A percentile compares a stretch with the other conserved stretches of the same genome.
phyloP scores from a whole-genome alignment of 805 yeast genomes.

The Cyberlindnera maritima region DNA sequence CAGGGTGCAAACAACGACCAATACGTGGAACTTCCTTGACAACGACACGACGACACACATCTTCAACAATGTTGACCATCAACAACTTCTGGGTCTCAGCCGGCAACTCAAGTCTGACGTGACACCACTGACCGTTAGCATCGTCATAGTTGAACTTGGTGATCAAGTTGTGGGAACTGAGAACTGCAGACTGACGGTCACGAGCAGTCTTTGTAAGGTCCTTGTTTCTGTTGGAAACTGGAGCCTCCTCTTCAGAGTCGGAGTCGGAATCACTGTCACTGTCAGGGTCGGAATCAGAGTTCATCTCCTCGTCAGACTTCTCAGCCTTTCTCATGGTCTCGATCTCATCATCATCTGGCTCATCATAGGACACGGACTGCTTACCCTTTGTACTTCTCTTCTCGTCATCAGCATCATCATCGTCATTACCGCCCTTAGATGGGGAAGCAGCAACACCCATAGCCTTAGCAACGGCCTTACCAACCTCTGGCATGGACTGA shows the following conservation, averaged over 20 bases:
- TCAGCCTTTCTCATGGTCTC: conserved; percentile 87
- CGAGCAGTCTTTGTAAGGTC: conserved; percentile 60
- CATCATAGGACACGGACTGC: conserved; percentile 90
- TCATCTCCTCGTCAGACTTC: conserved; percentile 66
- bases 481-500: conserved; percentile 59
- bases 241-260: conserved; percentile 34
- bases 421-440: conserved; percentile 38
- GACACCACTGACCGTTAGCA: conserved; percentile 86
- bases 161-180: conserved; percentile 69
- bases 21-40: conserved; percentile 89
- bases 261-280: conserved; percentile 30
- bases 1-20: conserved; percentile 90
- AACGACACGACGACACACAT: conserved; percentile 82
- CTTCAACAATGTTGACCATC: conserved; percentile 96
- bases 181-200: conserved; percentile 82
- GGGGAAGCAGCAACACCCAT: conserved; percentile 39
- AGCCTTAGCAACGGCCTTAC: conserved; percentile 64
- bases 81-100: conserved; percentile 87
- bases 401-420: conserved; percentile 61
- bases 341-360: conserved; percentile 91
- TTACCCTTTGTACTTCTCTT: conserved; percentile 60
- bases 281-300: conserved; percentile 40
- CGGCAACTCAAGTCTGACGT: conserved; percentile 77
- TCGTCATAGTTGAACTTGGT: conserved; percentile 89
- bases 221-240: conserved; percentile 27